Conservation (phyloP, 2,329 filamentous ascomycete genomes). For the Phaeosphaeria sp. region DNA sequence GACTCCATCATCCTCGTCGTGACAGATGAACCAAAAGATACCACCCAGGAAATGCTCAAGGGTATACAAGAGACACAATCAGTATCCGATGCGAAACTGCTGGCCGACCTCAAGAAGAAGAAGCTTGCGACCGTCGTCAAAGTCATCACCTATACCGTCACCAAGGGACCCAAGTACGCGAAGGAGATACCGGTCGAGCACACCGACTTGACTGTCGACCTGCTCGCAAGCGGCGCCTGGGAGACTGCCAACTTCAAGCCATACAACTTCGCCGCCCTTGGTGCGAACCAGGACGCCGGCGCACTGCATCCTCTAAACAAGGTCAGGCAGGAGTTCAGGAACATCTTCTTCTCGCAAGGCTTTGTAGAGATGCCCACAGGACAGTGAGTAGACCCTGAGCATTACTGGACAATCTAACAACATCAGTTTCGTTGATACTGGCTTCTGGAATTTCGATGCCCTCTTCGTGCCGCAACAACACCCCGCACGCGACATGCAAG, state of each 20-base stretch:
- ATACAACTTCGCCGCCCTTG: constrained; percentile 77
- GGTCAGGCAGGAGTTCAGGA: constrained; percentile 92
- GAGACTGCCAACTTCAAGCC: constrained; percentile 89
- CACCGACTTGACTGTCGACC: constrained; percentile 92
- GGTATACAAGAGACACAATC: constrained; percentile 73
- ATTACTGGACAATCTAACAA: constrained; percentile 7
- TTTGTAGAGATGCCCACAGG: constrained; percentile 98
- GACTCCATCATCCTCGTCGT: constrained; percentile 61
- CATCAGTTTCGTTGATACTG: constrained; percentile 83
- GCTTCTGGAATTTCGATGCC: constrained; percentile 99
- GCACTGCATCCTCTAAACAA: constrained; percentile 75
- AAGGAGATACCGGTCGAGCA: constrained; percentile 89
- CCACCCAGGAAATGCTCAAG: constrained; percentile 76
- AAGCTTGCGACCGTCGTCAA: constrained; percentile 88
- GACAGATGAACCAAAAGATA: constrained; percentile 77
- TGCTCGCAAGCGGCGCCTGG: constrained; percentile 88
- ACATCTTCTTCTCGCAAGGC: constrained; percentile 99
- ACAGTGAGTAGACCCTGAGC: constrained; percentile 55
- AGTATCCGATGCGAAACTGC: constrained; percentile 73
- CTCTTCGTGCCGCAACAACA: constrained; percentile 98
- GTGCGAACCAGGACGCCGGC: constrained; percentile 64
- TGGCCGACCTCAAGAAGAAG: constrained; percentile 87
- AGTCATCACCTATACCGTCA: constrained; percentile 81
- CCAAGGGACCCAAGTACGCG: constrained; percentile 87
- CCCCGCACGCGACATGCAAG: constrained; percentile 94